Conservation (phyloP, 768 basidiomycete species). For the Trametes maxima region DNA sequence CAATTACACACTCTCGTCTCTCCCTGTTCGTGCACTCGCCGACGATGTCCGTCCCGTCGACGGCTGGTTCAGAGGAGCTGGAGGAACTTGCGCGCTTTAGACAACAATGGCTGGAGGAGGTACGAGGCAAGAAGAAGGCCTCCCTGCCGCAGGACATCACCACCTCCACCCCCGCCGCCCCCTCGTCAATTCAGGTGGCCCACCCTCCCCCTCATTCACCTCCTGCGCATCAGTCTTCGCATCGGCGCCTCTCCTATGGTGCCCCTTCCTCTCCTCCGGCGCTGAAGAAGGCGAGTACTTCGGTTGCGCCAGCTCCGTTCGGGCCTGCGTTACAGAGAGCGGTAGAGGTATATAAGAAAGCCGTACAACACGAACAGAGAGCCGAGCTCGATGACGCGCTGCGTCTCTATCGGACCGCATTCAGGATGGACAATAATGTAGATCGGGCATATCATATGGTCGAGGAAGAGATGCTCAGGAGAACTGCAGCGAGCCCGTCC, state of each 20-base stretch:
- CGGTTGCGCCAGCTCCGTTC: constrained; percentile 22
- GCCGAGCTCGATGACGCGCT: constrained; percentile 79
- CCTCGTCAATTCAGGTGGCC: background rate
- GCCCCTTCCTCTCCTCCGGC: background rate
- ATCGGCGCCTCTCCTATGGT: constrained; percentile 8
- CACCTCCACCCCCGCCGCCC: background rate
- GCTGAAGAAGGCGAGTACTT: background rate
- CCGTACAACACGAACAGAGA: constrained; percentile 72
- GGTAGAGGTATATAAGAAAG: constrained; percentile 66
- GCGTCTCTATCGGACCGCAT: constrained; percentile 75
- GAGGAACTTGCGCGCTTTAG: constrained; percentile 71
- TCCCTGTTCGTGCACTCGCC: background rate
- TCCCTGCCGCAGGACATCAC: constrained; percentile 3
- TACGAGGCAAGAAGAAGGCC: constrained; percentile 26
- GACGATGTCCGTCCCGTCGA: background rate
- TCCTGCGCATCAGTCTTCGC: background rate
- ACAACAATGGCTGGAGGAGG: constrained; percentile 59
- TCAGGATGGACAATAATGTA: constrained; percentile 74
- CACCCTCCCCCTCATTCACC: background rate
- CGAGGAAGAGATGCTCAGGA: constrained; percentile 40
- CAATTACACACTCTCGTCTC: constrained; percentile 12
- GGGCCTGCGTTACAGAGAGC: constrained; percentile 49
- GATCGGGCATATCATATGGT: constrained; percentile 68
- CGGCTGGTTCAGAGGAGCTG: constrained; percentile 40
- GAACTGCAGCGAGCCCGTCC: background rate